Conservation (phyloP, 768 basidiomycete genomes). For the Lentinus brumalis region DNA sequence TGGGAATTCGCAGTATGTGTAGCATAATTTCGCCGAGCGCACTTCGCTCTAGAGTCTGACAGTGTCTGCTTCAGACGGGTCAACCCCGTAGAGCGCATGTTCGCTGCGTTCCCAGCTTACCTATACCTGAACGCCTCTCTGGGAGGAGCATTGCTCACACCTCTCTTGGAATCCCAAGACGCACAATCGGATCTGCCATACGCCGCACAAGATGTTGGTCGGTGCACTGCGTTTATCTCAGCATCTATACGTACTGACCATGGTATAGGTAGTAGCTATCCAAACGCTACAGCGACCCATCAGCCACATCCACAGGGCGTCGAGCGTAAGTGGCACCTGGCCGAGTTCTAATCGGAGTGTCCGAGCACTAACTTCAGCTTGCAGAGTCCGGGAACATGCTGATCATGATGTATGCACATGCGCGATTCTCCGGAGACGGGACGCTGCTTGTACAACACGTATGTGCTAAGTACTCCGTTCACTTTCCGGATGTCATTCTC, state of each 20-base stretch:
- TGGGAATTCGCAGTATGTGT: neutral
- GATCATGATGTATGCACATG: constrained; percentile 31
- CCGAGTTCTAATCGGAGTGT: neutral
- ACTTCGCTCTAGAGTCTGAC: neutral
- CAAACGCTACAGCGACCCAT: constrained; percentile 14
- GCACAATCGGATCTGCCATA: constrained; percentile 20
- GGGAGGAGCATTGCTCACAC: constrained; percentile 27
- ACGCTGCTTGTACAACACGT: constrained; percentile 20
- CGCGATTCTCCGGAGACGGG: constrained; percentile 30
- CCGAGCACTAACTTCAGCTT: neutral
- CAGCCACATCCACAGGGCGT: constrained; percentile 5
- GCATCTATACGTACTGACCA: neutral
- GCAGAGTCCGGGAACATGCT: constrained; percentile 37
- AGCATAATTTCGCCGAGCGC: too few relatives aligned
- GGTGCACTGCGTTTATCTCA: neutral
- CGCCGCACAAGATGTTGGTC: constrained; percentile 32
- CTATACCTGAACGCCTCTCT: constrained; percentile 34
- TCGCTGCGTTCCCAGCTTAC: constrained; percentile 32
- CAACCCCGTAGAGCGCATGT: constrained; percentile 36
- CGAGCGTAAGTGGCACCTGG: constrained; percentile 14
- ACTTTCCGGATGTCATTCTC: neutral
- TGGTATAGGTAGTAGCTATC: constrained; percentile 12
- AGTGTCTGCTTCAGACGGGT: constrained; percentile 23
- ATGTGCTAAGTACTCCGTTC: neutral
- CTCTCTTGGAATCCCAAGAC: constrained; percentile 30